Evolutionary conservation across 2,329 filamentous ascomycete species (phyloP).

Genomic region (Aspergillus costaricaensis): DNA sequence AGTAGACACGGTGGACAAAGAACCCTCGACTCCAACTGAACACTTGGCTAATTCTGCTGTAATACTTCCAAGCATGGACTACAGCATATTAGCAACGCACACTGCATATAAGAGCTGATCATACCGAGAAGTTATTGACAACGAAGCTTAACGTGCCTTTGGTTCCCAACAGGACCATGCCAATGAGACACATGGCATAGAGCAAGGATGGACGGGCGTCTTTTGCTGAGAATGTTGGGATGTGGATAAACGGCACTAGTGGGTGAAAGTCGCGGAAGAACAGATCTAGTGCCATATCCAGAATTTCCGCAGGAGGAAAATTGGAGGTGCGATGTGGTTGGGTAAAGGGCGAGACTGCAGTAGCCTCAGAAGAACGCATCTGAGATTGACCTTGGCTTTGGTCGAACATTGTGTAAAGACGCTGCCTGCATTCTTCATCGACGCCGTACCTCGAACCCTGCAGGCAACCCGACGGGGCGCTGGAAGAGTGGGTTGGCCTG

Average conservation of each 20-base stretch:
- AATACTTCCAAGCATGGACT: constrained; percentile 42
- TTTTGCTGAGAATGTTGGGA: constrained; percentile 55
- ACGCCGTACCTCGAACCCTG: constrained; percentile 40
- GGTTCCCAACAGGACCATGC: constrained; percentile 54
- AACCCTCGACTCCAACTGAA: constrained; percentile 41
- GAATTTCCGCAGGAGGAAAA: constrained; percentile 55
- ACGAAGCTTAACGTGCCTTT: constrained; percentile 55
- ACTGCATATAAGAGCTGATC: constrained; percentile 6
- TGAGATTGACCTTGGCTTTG: constrained; percentile 23
- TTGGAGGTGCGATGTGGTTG: constrained; percentile 28
- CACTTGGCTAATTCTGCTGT: constrained; percentile 47
- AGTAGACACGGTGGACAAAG: constrained; percentile 48
- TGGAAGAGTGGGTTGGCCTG: constrained; percentile 23
- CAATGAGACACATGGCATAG: constrained; percentile 57
- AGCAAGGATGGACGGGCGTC: constrained; percentile 50
- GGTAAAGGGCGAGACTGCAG: constrained; percentile 21
- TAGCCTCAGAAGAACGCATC: constrained; percentile 21
- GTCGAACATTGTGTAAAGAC: constrained; percentile 42
- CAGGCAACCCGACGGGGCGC: constrained; percentile 22
- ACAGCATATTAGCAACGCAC: constrained; percentile 13
- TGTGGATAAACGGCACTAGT: constrained; percentile 55
- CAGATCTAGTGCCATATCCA: constrained; percentile 57
- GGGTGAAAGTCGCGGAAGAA: constrained; percentile 58
- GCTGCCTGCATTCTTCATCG: constrained; percentile 46
- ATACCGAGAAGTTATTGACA: constrained; percentile 47